Evolutionary conservation across 148 eudicot species (phyloP).

Genomic region (Spergularia bocconei): DNA sequence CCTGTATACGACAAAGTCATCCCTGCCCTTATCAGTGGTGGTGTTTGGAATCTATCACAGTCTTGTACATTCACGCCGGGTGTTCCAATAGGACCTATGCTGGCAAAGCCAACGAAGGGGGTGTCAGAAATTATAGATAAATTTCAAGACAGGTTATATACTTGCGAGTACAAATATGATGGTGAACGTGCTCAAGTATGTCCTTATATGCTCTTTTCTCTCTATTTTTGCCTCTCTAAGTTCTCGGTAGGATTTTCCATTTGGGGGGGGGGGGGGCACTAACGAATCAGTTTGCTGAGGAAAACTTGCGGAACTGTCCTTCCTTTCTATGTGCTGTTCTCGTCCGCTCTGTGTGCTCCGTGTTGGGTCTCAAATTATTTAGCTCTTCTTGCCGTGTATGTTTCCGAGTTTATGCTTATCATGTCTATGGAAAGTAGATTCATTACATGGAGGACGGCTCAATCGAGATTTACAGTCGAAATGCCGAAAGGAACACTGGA

Average conservation of each 20-base stretch:
- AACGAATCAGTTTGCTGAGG: not conserved
- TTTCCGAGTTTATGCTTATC: not conserved
- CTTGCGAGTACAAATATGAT: conserved; percentile 97
- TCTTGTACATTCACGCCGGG: conserved; percentile 79
- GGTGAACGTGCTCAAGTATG: conserved; percentile 97
- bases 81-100: conserved; percentile 94
- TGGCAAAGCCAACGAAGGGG: conserved; percentile 92
- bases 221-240: not conserved
- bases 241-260: not conserved
- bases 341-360: not conserved
- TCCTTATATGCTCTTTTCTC: not conserved
- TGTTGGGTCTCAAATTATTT: not conserved
- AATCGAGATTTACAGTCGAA: conserved; percentile 90
- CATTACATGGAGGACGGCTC: conserved; percentile 91
- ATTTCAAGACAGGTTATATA: conserved; percentile 82
- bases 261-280: not conserved
- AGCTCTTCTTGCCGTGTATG: not conserved
- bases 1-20: conserved; percentile 83
- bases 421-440: conserved; percentile 41
- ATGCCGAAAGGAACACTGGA: conserved; percentile 90
- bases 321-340: not conserved
- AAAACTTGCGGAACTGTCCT: not conserved
- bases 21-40: conserved; percentile 67
- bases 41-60: conserved; percentile 78
- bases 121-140: conserved; percentile 92